These are phyloP conservation scores for Spergularia azorica DNA, from an alignment of 179 eudicot species.

Conservation along the genomic window DNA sequence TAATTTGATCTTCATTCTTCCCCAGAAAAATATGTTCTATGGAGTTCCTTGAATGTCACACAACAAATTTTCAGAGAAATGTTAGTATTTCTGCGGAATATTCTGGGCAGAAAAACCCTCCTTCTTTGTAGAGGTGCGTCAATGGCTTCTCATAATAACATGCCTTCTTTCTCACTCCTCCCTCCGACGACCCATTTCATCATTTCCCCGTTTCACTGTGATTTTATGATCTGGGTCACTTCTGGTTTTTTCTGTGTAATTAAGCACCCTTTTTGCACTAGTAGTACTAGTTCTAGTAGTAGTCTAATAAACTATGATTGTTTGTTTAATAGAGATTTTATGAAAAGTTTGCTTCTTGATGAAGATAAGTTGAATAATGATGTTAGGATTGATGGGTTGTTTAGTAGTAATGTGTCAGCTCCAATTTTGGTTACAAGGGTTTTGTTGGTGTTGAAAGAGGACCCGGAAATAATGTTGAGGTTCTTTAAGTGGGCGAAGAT, in stretches of 20 bases:
- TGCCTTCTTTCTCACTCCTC: slow-evolving; percentile 12
- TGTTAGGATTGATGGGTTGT: slow-evolving; percentile 47
- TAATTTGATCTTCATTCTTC: not conserved
- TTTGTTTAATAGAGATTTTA: slow-evolving; percentile 39
- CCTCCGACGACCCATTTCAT: slow-evolving; percentile 27
- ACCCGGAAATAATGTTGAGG: slow-evolving; percentile 61
- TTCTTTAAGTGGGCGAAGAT: slow-evolving; percentile 70
- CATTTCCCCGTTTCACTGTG: slow-evolving; percentile 36
- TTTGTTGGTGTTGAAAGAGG: slow-evolving; percentile 56
- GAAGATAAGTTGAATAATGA: slow-evolving; percentile 64
- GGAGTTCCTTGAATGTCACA: slow-evolving; percentile 38
- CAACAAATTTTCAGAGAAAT: slow-evolving; percentile 38
- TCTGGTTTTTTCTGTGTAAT: slow-evolving; percentile 40
- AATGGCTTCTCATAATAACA: slow-evolving; percentile 22
- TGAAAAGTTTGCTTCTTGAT: slow-evolving; percentile 42
- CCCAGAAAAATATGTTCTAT: slow-evolving; percentile 32
- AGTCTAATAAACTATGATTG: slow-evolving; percentile 26
- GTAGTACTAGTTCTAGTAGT: slow-evolving; percentile 20
- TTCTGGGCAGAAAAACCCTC: slow-evolving; percentile 42
- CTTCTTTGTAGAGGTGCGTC: slow-evolving; percentile 36
- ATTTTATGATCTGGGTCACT: slow-evolving; percentile 44
- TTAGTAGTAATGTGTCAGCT: slow-evolving; percentile 53
- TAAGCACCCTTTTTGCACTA: slow-evolving; percentile 35
- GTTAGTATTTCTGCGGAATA: slow-evolving; percentile 53
- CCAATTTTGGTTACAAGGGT: slow-evolving; percentile 63